phyloP scores from a whole-genome alignment of 225 moss, liverwort and hornwort species.

The Marchantia polymorpha region DNA sequence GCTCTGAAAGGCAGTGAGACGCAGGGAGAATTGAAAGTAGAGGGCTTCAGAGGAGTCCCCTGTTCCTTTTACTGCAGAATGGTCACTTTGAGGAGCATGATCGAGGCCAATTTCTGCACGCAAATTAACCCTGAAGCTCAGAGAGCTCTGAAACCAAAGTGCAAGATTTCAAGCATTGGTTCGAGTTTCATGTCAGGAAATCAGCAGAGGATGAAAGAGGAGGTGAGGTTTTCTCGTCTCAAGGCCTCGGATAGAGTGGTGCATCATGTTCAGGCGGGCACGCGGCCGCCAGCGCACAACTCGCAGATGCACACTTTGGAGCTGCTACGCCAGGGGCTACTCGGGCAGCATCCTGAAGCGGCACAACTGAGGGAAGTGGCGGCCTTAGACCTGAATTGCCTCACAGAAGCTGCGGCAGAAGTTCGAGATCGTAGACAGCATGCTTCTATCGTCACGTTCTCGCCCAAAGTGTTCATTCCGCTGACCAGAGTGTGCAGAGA shows the following conservation, averaged over 20 bases:
- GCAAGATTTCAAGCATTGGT: neutral
- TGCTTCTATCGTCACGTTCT: constrained; percentile 62
- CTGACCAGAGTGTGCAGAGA: constrained; percentile 89
- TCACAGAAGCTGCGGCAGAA: constrained; percentile 60
- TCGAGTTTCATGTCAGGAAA: neutral
- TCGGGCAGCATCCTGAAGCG: constrained; percentile 67
- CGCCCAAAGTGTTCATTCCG: constrained; percentile 94
- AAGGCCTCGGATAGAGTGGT: neutral
- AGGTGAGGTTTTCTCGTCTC: neutral
- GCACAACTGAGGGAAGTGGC: constrained; percentile 45
- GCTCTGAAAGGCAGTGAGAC: neutral
- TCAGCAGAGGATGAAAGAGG: neutral
- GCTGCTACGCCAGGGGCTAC: constrained; percentile 45
- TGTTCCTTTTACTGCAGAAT: neutral
- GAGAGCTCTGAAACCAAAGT: neutral
- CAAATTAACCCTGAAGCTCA: neutral
- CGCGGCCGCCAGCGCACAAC: neutral
- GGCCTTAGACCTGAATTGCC: constrained; percentile 39
- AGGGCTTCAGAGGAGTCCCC: neutral
- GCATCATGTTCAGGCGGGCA: neutral
- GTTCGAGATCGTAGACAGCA: constrained; percentile 72
- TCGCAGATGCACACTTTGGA: constrained; percentile 38
- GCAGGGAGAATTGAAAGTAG: neutral
- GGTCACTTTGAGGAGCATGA: neutral
- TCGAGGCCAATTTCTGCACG: neutral